Conservation (phyloP, 805 yeast genomes). For the Candida peoriensis region DNA sequence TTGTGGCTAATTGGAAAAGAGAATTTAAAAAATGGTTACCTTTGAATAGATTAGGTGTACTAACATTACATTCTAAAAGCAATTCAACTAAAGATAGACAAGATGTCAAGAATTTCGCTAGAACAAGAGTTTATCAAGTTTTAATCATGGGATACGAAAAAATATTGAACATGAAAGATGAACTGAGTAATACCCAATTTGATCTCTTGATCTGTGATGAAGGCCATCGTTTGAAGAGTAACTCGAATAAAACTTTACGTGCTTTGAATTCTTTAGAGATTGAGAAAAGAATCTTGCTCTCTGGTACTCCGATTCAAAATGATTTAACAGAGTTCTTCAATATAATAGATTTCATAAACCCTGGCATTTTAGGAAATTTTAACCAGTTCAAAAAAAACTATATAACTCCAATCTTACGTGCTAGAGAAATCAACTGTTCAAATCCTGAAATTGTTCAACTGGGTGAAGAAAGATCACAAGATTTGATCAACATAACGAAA, state of each 20-base stretch:
- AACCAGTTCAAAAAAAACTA: slow-evolving; percentile 54
- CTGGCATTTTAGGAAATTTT: slow-evolving; percentile 68
- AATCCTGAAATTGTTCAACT: slow-evolving; percentile 40
- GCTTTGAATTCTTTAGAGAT: slow-evolving; percentile 40
- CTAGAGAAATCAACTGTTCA: slow-evolving; percentile 61
- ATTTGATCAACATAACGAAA: slow-evolving; percentile 58
- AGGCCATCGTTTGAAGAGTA: slow-evolving; percentile 84
- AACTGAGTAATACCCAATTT: slow-evolving; percentile 35
- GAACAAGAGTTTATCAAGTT: slow-evolving; percentile 73
- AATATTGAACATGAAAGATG: slow-evolving; percentile 47
- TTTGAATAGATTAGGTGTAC: slow-evolving; percentile 48
- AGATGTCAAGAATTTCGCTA: slow-evolving; percentile 31
- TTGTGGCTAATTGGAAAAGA: slow-evolving; percentile 79
- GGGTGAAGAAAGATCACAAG: slow-evolving; percentile 62
- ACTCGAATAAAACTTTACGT: slow-evolving; percentile 63
- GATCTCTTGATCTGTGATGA: slow-evolving; percentile 86
- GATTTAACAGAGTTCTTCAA: slow-evolving; percentile 80
- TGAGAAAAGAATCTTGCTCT: slow-evolving; percentile 54
- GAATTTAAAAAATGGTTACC: slow-evolving; percentile 90
- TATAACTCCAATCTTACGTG: slow-evolving; percentile 64
- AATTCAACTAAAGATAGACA: slow-evolving; percentile 44
- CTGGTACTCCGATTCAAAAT: slow-evolving; percentile 95
- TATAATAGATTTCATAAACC: slow-evolving; percentile 78
- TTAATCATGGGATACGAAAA: slow-evolving; percentile 87
- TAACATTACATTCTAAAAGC: slow-evolving; percentile 49